phyloP scores from a whole-genome alignment of 805 yeast species.

The Lipomyces yamadae region DNA sequence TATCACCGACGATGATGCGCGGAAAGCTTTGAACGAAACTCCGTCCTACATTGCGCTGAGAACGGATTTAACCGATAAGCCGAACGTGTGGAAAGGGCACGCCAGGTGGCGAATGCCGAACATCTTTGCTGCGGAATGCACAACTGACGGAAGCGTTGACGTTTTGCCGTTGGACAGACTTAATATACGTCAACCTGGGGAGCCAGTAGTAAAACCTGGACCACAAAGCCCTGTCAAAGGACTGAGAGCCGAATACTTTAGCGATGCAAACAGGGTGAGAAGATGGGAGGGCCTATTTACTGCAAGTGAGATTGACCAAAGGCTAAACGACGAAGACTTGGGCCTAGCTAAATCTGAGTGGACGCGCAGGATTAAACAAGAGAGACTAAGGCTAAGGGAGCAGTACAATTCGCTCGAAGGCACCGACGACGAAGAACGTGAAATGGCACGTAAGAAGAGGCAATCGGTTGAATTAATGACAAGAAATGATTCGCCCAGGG shows the following conservation, averaged over 20 bases:
- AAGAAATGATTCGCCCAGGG: not conserved
- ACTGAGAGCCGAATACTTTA: slow-evolving; percentile 7
- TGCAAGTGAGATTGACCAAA: slow-evolving; percentile 5
- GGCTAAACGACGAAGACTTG: slow-evolving; percentile 8
- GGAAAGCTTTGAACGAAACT: slow-evolving; percentile 6
- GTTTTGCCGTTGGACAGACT: slow-evolving; percentile 12
- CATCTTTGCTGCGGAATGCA: slow-evolving; percentile 5
- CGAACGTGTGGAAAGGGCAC: slow-evolving; percentile 14
- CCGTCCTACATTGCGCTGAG: slow-evolving; percentile 14
- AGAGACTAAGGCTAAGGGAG: slow-evolving; percentile 4
- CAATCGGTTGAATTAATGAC: not conserved
- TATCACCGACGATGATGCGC: slow-evolving; percentile 13
- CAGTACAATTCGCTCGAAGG: not conserved
- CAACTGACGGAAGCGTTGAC: not conserved
- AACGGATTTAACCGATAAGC: not conserved
- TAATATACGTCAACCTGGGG: slow-evolving; percentile 12
- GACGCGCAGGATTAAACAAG: not conserved
- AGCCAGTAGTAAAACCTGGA: not conserved
- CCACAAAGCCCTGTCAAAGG: slow-evolving; percentile 14
- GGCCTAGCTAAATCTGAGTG: not conserved
- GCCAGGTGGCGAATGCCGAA: slow-evolving; percentile 9
- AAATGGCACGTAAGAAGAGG: not conserved
- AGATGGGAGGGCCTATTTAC: slow-evolving; percentile 4
- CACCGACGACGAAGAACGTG: not conserved
- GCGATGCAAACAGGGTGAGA: not conserved